Evolutionary conservation across 2,329 filamentous ascomycete genomes (phyloP), one percentile per base, ranked within the genome.

Genomic region (Fusarium mangiferae): DNA sequence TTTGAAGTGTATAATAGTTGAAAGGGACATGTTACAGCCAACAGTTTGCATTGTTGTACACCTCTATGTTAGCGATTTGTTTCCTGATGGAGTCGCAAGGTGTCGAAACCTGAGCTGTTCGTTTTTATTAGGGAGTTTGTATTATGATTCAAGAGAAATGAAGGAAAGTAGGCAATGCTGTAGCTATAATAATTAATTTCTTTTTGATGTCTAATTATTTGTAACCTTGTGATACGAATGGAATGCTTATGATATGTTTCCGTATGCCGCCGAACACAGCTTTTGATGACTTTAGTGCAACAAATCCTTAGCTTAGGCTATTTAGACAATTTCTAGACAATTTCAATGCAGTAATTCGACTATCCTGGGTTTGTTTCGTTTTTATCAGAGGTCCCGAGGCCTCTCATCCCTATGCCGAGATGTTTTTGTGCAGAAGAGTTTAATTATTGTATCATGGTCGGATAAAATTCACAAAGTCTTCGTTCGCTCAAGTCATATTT

Each of bases 41-140:
- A 41, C 38, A 36, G 12, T 45, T 39, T 67, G 67, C 41, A 52
- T 61, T 63, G 41, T 49, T 45, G 48, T 45, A 56, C 42, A 45
- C 39, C 38, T 39, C 33, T 36, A 38, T 71, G 20, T 68, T 33
- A 54, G 49, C 26, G 42, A 22, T 66, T 64, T 74, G n/a, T 65
- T 46, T 39, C 62, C 14, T 51, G 36, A 48, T 56, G 45, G 13
- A 54, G 58, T 44, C n/a, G 45, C 15, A 57, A 28, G 45, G 41
- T 33, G 49, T 61, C 26, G 44, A 20, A 46, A 24, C 49, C 38
- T n/a, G 20, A 55, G 18, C 28, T 52, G 38, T 63, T 59, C 55
- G 51, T 46, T 38, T 55, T 55, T 22, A 38, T 55, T 18, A 45
- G 44, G 41, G 35, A 44, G 44, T 59, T 44, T 62, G 42, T 72